Evolutionary conservation across 257 asterid species (phyloP).

Genomic region (Ophiorrhiza pumila): DNA sequence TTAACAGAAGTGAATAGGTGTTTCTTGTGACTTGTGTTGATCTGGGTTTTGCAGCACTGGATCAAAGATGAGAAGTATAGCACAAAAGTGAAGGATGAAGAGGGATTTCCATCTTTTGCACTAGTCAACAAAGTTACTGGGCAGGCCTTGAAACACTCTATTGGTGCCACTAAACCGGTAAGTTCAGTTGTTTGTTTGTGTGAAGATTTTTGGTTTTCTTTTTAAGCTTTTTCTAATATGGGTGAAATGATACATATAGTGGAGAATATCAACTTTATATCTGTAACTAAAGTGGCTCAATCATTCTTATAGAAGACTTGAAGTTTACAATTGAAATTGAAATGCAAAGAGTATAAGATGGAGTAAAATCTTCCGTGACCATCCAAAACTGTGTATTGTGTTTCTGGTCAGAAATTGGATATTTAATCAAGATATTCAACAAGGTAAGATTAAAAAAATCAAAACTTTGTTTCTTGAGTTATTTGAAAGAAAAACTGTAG

Average conservation of each 20-base stretch:
- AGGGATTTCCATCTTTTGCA: constrained; percentile 71
- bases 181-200: constrained; percentile 7
- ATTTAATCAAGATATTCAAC: not conserved
- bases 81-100: constrained; percentile 63
- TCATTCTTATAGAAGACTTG: too few species aligned
- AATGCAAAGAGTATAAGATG: not conserved
- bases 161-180: constrained; percentile 50
- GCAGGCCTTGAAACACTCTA: constrained; percentile 65
- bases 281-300: too few species aligned
- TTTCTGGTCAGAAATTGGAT: not conserved
- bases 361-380: not conserved
- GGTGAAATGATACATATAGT: not conserved
- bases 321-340: not conserved
- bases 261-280: not conserved
- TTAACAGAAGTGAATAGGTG: too few species aligned
- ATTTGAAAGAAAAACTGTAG: too few species aligned
- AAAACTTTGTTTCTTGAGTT: too few species aligned
- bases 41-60: constrained; percentile 53
- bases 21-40: too few species aligned
- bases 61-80: constrained; percentile 56
- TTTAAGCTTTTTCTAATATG: not conserved
- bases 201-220: not conserved
- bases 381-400: not conserved
- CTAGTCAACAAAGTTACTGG: constrained; percentile 69
- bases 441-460: not conserved